phyloP scores from a whole-genome alignment of 257 asterid genomes.

The Solanum pennellii region DNA sequence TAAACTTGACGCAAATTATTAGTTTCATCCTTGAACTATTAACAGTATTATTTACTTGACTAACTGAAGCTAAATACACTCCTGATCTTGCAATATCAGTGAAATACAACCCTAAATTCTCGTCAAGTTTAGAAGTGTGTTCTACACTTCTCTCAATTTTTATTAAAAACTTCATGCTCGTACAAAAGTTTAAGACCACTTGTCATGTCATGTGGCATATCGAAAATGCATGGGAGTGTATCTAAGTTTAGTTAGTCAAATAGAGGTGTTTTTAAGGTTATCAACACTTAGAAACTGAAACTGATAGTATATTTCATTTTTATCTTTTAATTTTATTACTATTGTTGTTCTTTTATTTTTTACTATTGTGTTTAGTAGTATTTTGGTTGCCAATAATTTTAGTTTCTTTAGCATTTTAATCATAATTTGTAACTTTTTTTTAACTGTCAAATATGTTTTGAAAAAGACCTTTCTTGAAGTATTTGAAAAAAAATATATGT shows the following conservation, averaged over 20 bases:
- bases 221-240: background rate
- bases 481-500: no score
- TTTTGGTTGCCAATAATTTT: background rate
- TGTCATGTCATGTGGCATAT: background rate
- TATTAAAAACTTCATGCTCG: no score
- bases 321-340: background rate
- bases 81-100: background rate
- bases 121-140: background rate
- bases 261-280: background rate
- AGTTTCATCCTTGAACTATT: background rate
- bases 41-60: no score
- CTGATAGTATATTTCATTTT: background rate
- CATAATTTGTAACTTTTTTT: background rate
- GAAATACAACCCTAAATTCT: background rate
- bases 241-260: no score
- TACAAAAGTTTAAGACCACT: background rate
- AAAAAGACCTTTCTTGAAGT: background rate
- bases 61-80: background rate
- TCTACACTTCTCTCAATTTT: background rate
- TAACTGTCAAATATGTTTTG: background rate
- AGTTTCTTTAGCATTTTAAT: background rate
- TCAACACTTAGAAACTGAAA: background rate
- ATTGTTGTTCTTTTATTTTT: background rate
- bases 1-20: no score
- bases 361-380: background rate